phyloP scores from a whole-genome alignment of 768 basidiomycete species.

The Chiua virens region DNA sequence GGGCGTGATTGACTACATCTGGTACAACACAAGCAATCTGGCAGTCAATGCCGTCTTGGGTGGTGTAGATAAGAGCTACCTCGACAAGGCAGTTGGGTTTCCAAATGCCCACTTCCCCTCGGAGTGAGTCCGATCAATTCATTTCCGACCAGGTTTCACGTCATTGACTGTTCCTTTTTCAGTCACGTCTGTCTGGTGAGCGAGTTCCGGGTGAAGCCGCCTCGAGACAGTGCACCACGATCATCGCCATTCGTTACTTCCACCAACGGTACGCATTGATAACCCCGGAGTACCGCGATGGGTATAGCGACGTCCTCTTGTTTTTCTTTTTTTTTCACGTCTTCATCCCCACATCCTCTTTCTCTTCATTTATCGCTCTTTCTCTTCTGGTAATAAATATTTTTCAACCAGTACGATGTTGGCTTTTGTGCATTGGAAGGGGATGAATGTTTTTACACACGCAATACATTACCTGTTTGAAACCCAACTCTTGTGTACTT shows the following conservation, averaged over 20 bases:
- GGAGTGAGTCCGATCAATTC: conserved; percentile 80
- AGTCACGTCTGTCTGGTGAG: conserved; percentile 73
- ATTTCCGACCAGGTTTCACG: conserved; percentile 2
- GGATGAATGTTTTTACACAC: conserved; percentile 18
- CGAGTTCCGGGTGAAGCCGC: conserved; percentile 81
- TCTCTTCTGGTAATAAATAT: conserved; percentile 25
- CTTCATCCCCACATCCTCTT: conserved; percentile 5
- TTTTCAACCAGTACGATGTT: conserved; percentile 28
- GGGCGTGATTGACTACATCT: conserved; percentile 91
- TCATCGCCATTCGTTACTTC: conserved; percentile 41
- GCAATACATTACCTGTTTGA: conserved; percentile 20
- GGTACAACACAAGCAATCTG: conserved; percentile 77
- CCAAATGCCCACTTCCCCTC: conserved; percentile 96
- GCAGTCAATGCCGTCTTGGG: conserved; percentile 82
- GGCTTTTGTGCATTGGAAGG: conserved; percentile 22
- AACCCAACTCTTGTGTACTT: conserved; percentile 15
- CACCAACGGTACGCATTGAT: conserved; percentile 36
- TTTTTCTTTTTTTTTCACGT: conserved; percentile 8
- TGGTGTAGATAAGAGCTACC: conserved; percentile 80
- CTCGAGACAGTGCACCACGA: conserved; percentile 44
- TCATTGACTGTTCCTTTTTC: conserved; percentile 11
- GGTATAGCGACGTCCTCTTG: conserved; percentile 4
- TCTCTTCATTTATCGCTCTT: conserved; percentile 21
- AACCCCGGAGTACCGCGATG: too few species aligned
- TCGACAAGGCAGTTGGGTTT: conserved; percentile 93